These are phyloP conservation scores for Plantago major DNA, from an alignment of 257 asterid genomes.

Conservation along the genomic window DNA sequence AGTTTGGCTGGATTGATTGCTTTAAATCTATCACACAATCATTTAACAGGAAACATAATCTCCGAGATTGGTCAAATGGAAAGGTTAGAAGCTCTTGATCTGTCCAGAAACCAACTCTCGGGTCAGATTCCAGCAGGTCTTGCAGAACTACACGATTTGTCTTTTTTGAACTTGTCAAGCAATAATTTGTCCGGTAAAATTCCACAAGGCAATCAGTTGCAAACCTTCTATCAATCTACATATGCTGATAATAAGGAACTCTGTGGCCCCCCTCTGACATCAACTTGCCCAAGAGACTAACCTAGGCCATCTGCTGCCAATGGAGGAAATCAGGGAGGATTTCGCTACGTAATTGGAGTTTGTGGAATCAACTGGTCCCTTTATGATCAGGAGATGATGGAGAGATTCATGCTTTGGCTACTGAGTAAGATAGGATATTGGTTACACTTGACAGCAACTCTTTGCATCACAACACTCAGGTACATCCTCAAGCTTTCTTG, in stretches of 20 bases:
- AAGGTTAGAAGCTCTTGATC: not conserved
- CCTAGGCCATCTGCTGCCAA: not conserved
- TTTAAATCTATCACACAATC: constrained; percentile 31
- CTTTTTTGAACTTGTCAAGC: not conserved
- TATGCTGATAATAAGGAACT: constrained; percentile 13
- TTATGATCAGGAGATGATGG: constrained; percentile 5
- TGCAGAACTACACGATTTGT: not conserved
- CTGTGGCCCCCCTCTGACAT: constrained; percentile 31
- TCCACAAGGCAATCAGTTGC: not conserved
- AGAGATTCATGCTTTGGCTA: not conserved
- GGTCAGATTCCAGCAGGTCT: not conserved
- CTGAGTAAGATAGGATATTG: constrained; percentile 11
- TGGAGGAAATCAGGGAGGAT: not conserved
- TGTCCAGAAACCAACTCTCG: not conserved
- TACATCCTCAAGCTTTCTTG: no score
- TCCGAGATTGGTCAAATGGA: constrained; percentile 15
- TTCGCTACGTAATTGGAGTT: constrained; percentile 16
- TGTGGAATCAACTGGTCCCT: not conserved
- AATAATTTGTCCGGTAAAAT: not conserved
- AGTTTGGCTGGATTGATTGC: constrained; percentile 14
- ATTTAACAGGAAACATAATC: constrained; percentile 21
- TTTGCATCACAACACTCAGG: constrained; percentile 7
- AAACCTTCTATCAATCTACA: not conserved
- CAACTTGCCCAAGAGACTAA: constrained; percentile 19
- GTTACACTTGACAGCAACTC: constrained; percentile 13